These are phyloP conservation scores for Periconia sp. DNA, from an alignment of 2,329 filamentous ascomycete genomes.

Conservation along the genomic window DNA sequence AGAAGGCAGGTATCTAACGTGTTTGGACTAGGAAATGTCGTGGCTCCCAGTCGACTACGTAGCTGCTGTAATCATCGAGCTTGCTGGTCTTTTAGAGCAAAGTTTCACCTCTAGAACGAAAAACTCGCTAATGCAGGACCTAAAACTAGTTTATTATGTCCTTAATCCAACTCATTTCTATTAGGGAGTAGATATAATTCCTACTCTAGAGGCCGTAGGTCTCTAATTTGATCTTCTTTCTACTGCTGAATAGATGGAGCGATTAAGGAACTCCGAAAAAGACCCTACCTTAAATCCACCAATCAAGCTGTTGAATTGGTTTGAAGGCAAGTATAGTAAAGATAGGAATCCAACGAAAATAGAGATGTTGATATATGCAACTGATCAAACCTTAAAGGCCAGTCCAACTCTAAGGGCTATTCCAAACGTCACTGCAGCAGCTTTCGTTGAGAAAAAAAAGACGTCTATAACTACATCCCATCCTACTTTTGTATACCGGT, in stretches of 20 bases:
- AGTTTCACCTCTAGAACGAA: no score
- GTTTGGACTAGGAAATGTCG: conserved; percentile 16
- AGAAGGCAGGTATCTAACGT: no score
- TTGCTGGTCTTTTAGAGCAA: no score
- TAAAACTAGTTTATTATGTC: conserved; percentile 57
- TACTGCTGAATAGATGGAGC: conserved; percentile 32
- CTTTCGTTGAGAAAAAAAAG: conserved; percentile 21
- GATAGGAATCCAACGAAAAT: conserved; percentile 11
- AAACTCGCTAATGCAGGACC: neutral
- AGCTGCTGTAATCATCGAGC: conserved; percentile 42
- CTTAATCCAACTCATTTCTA: conserved; percentile 57
- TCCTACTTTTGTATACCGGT: no score
- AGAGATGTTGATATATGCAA: conserved; percentile 20
- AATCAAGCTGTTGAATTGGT: conserved; percentile 37
- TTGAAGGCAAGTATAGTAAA: conserved; percentile 33
- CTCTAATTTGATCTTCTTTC: conserved; percentile 28
- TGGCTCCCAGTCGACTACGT: conserved; percentile 56
- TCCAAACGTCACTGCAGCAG: conserved; percentile 17
- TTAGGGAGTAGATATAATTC: conserved; percentile 62
- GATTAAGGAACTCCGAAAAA: conserved; percentile 23
- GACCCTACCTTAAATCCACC: conserved; percentile 33
- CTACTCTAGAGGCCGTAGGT: conserved; percentile 55
- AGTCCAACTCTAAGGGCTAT: conserved; percentile 19
- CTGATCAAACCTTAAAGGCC: conserved; percentile 18
- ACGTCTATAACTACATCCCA: no score